phyloP scores from a whole-genome alignment of 2,329 filamentous ascomycete species.

The Colletotrichum costaricense region DNA sequence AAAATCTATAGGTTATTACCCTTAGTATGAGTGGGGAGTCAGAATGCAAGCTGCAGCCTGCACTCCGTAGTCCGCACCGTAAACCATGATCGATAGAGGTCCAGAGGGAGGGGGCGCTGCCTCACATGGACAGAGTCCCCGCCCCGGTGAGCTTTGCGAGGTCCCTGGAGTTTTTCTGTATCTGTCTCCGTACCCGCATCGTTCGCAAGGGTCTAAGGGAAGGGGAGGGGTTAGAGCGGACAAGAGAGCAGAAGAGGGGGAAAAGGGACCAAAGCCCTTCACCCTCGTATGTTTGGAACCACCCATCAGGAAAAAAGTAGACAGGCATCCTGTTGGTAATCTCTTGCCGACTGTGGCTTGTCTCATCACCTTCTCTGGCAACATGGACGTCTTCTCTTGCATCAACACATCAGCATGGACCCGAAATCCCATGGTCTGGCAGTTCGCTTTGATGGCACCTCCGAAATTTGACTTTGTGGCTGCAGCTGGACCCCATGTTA shows the following conservation, averaged over 20 bases:
- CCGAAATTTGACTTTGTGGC: slow-evolving; percentile 20
- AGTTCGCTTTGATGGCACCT: slow-evolving; percentile 10
- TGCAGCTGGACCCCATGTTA: slow-evolving; percentile 24
- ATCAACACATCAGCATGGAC: slow-evolving; percentile 5
- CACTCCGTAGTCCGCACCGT: neutral
- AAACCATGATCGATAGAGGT: no score
- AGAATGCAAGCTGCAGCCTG: neutral
- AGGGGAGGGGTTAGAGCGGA: neutral
- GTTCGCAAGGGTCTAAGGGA: neutral
- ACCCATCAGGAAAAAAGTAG: neutral
- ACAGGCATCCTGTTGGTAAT: neutral
- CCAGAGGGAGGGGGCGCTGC: neutral
- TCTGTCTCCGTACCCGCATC: neutral
- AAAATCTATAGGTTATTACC: neutral
- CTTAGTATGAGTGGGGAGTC: neutral
- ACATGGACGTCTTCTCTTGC: slow-evolving; percentile 13
- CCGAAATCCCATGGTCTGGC: slow-evolving; percentile 10
- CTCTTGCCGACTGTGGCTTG: neutral
- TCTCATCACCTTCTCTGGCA: neutral
- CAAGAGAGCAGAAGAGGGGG: neutral
- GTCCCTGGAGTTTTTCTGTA: neutral
- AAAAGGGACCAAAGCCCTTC: neutral
- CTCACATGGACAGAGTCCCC: neutral
- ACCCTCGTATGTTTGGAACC: neutral
- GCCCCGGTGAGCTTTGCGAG: neutral